Base-by-base conservation (phyloP, 345 rosid genomes). In the Odontarrhena argentea region DNA sequence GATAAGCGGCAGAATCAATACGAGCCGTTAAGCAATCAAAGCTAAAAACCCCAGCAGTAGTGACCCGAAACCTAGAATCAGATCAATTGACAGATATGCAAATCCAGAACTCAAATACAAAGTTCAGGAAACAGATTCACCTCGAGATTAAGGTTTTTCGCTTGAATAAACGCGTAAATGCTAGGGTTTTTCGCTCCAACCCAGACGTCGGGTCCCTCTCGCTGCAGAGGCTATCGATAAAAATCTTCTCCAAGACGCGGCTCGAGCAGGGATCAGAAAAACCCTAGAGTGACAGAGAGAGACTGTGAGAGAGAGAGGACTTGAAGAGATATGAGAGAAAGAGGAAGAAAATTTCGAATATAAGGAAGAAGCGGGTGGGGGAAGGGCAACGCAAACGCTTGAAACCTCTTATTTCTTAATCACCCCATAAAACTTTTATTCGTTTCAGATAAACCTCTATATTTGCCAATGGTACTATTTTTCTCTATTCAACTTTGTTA, bases 311-410 rank as follows among this genome's bases (percentile, higher is more conserved):
- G 46, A 40, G 24, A 15, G 38, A 5, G 63, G 26, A 42, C 38
- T 60, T 60, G 66, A 25, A 12, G 7, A 6, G 63, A 50, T 15
- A 51, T 47, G 45, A 53, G 25, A 9, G n/a, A 9, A n/a, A 25
- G 34, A 15, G 36, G 11, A 51, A 2, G 47, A 28, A 25, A 22
- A 44, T 47, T 87, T 85, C 82, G 89, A 85, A 83, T 77, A 78
- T 32, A 34, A 32, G 30, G 78, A 77, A 81, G 85, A 67, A 83
- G 92, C 92, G 87, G 87, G 86, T 84, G 77, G 63, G 49, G 49
- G 48, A 15, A n/a, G 38, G 13, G 37, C 25, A 58, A 41, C 22
- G 11, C 46, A 37, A 45, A 26, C 28, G 8, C 24, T 12, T 48
- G 46, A 38, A 11, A 54, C 47, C 43, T 10, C 7, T 1, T 15